Percentiles rank a stretch among this genome's conserved stretches.
Evolutionary conservation across 345 rosid genomes (phyloP).

Genomic region (Eutrema heterophyllum): DNA sequence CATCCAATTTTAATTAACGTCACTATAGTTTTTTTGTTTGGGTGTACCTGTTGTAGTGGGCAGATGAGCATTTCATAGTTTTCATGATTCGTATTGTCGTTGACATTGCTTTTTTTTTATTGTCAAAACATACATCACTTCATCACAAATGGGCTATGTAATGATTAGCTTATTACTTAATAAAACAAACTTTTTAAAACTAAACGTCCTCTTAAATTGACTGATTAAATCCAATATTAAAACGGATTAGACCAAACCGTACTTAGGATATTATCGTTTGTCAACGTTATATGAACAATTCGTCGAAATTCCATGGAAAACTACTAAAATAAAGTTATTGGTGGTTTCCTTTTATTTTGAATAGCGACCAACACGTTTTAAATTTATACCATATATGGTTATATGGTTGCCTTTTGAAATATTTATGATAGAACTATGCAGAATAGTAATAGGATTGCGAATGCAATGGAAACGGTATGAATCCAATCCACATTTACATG

Average conservation of each 20-base stretch:
- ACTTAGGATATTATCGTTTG: not conserved
- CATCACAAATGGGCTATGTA: constrained; percentile 9
- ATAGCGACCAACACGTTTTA: constrained; percentile 11
- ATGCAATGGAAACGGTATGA: constrained; percentile 4
- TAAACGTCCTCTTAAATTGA: constrained; percentile 26
- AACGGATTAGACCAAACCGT: not conserved
- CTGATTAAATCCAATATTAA: constrained; percentile 4
- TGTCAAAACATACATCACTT: constrained; percentile 21
- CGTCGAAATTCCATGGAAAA: not conserved
- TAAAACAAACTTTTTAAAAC: not conserved
- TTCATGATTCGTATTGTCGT: constrained; percentile 26
- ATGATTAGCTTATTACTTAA: constrained; percentile 16
- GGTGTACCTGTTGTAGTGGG: constrained; percentile 28
- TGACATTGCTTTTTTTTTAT: constrained; percentile 20
- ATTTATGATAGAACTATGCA: not conserved
- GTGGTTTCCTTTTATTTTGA: not conserved
- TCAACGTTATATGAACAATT: constrained; percentile 7
- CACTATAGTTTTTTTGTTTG: not conserved
- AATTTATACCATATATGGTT: not conserved
- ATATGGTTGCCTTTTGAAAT: not conserved
- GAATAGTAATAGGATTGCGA: not conserved
- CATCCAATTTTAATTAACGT: not conserved
- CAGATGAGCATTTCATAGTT: constrained; percentile 20
- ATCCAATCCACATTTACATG: not conserved
- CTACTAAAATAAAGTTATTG: constrained; percentile 4